Conservation (phyloP, 2,329 filamentous ascomycete genomes). For the Aureobasidium sp. region DNA sequence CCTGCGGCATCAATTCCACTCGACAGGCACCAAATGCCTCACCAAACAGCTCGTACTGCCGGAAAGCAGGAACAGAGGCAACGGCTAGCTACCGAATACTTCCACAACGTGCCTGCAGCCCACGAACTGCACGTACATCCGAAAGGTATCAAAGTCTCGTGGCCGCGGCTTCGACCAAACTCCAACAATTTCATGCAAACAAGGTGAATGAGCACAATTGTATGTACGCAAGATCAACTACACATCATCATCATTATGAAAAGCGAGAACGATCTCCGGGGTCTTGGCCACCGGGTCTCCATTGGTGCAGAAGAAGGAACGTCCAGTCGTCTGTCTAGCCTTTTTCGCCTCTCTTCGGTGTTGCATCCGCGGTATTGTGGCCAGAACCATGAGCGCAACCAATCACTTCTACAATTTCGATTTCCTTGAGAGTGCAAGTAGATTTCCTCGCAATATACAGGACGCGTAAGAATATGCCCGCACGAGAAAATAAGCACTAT, state of each 20-base stretch:
- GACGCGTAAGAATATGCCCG: neutral
- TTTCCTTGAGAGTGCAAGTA: neutral
- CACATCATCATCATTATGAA: neutral
- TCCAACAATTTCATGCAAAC: neutral
- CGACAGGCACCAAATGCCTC: neutral
- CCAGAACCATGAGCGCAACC: too few species aligned
- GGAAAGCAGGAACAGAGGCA: neutral
- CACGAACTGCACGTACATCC: neutral
- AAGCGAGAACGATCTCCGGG: neutral
- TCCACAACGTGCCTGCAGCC: neutral
- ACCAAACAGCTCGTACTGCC: neutral
- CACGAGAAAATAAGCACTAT: neutral
- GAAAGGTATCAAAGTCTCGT: neutral
- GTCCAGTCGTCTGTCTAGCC: too few species aligned
- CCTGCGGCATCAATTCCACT: neutral
- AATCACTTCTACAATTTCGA: too few species aligned
- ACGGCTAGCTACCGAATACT: neutral
- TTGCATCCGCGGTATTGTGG: too few species aligned
- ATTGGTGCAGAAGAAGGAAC: neutral
- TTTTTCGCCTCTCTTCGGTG: too few species aligned
- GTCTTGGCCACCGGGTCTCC: neutral
- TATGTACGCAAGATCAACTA: too few species aligned
- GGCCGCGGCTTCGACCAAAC: neutral
- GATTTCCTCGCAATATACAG: neutral
- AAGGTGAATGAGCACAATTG: too few species aligned